Conservation (phyloP, 306 rosid genomes). For the Cucurbita maxima region DNA sequence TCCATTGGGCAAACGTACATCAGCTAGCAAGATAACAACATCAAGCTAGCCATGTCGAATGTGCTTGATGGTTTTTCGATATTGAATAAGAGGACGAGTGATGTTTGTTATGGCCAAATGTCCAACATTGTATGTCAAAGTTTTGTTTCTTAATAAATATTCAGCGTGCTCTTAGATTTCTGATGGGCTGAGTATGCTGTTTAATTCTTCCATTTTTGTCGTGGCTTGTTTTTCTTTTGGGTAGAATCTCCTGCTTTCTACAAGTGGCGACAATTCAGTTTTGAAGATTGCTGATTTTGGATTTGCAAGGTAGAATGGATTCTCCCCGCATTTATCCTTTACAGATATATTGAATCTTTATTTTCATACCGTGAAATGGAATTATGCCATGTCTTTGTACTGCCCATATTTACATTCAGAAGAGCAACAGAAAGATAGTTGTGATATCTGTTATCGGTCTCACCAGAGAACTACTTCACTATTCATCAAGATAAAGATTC, state of each 20-base stretch:
- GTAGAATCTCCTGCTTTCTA: constrained; percentile 94
- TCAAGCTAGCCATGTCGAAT: not conserved
- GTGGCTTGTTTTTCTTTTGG: constrained; percentile 22
- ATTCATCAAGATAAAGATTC: not conserved
- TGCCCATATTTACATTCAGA: not conserved
- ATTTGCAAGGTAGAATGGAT: constrained; percentile 65
- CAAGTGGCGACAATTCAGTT: constrained; percentile 48
- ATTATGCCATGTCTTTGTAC: not conserved
- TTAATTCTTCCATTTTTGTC: constrained; percentile 26
- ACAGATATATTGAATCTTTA: not conserved
- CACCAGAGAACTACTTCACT: not conserved
- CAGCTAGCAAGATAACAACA: not conserved
- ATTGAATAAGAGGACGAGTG: not conserved
- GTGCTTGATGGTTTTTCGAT: not conserved
- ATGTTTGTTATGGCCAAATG: not conserved
- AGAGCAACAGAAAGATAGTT: not conserved
- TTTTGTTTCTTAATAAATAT: not conserved
- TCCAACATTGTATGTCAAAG: not conserved
- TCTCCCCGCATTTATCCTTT: not conserved
- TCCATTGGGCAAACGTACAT: not conserved
- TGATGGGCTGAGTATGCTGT: constrained; percentile 23
- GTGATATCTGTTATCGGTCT: not conserved
- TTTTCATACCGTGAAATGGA: not conserved
- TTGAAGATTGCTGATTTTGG: constrained; percentile 99
- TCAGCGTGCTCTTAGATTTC: constrained; percentile 11